Conservation (phyloP, 495 filamentous ascomycete species). For the Penicillium samsonianum region DNA sequence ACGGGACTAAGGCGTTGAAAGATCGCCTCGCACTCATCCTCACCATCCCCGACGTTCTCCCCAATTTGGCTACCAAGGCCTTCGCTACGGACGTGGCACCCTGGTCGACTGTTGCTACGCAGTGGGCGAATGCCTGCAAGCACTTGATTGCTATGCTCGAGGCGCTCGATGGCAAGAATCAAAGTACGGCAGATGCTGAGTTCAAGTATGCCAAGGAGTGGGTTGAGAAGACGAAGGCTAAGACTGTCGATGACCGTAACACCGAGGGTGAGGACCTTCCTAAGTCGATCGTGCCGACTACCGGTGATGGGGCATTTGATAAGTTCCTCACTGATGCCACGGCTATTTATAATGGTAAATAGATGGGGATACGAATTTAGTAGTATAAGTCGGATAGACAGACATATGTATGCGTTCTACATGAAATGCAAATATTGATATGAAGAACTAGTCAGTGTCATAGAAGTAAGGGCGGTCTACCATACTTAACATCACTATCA, state of each 20-base stretch:
- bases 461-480: no score
- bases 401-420: background rate
- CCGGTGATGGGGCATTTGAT: slow-evolving; percentile 16
- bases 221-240: slow-evolving; percentile 21
- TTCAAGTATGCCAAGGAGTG: slow-evolving; percentile 14
- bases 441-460: background rate
- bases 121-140: slow-evolving; percentile 18
- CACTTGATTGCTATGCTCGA: slow-evolving; percentile 21
- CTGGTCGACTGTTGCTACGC: slow-evolving; percentile 19
- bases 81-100: slow-evolving; percentile 19
- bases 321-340: slow-evolving; percentile 17
- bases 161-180: slow-evolving; percentile 9
- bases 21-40: slow-evolving; percentile 11
- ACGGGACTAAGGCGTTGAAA: background rate
- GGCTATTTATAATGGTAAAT: slow-evolving; percentile 16
- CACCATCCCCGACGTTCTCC: slow-evolving; percentile 13
- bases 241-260: slow-evolving; percentile 22
- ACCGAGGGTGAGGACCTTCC: slow-evolving; percentile 15
- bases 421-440: background rate
- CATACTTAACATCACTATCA: no score
- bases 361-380: background rate
- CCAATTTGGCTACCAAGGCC: slow-evolving; percentile 17
- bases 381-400: background rate
- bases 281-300: slow-evolving; percentile 14
- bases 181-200: slow-evolving; percentile 15